Evolutionary conservation across 2,329 filamentous ascomycete species (phyloP).

Genomic region (Nemania serpens): DNA sequence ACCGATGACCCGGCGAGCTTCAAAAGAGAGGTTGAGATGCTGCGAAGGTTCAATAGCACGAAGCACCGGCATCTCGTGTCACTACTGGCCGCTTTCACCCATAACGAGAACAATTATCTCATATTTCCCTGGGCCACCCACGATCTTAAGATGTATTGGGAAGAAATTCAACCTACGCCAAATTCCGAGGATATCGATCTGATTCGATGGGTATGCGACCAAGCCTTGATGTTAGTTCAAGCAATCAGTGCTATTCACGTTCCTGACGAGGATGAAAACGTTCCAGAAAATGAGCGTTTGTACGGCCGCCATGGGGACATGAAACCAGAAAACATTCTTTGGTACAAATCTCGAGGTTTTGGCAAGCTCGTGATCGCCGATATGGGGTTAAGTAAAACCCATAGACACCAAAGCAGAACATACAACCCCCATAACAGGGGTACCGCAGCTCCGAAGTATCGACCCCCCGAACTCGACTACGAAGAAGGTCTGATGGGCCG

Average conservation of each 20-base stretch:
- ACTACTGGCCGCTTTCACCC: neutral
- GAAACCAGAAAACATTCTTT: conserved; percentile 21
- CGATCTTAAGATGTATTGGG: conserved; percentile 5
- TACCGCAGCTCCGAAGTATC: neutral
- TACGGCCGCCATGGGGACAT: conserved; percentile 22
- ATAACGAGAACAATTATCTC: neutral
- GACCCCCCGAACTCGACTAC: conserved; percentile 8
- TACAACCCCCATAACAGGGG: neutral
- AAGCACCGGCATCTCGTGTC: conserved; percentile 1
- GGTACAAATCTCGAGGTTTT: conserved; percentile 1
- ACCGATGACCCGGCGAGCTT: neutral
- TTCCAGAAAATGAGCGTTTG: neutral
- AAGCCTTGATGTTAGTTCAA: conserved; percentile 9
- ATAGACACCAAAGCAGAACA: neutral
- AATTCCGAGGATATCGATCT: neutral
- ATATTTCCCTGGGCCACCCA: conserved; percentile 15
- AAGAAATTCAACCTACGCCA: neutral
- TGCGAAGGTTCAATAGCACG: neutral
- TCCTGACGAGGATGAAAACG: neutral
- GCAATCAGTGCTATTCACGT: conserved; percentile 14
- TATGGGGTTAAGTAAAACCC: conserved; percentile 15
- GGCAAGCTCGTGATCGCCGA: conserved; percentile 20
- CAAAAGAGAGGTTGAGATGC: neutral
- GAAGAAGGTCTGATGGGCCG: neutral
- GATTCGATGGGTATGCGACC: conserved; percentile 7